These are phyloP conservation scores for Trichoderma asperelloides DNA, from an alignment of 495 filamentous ascomycete species.

Conservation along the genomic window DNA sequence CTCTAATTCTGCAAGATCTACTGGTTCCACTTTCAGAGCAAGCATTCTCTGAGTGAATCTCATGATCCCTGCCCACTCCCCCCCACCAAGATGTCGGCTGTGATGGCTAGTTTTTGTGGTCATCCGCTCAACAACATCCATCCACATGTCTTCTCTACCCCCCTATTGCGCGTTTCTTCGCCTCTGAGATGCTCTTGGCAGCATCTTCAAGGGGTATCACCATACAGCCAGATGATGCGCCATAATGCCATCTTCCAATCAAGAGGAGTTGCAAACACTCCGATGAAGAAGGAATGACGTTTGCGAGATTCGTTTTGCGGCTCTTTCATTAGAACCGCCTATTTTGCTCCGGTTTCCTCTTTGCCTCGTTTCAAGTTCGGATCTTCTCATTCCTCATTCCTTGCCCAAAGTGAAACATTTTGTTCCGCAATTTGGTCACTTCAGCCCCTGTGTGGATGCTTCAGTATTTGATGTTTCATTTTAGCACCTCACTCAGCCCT, in stretches of 20 bases:
- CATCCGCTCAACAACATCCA: neutral
- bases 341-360: neutral
- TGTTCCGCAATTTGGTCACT: neutral
- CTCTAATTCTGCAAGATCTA: constrained; percentile 4
- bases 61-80: constrained; percentile 5
- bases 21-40: neutral
- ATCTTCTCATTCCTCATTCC: neutral
- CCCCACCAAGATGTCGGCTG: neutral
- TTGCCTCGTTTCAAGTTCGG: neutral
- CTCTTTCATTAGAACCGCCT: neutral
- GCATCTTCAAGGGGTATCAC: neutral
- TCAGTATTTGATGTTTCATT: neutral
- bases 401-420: neutral
- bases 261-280: neutral
- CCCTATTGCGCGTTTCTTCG: neutral
- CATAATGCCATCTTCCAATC: constrained; percentile 1
- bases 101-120: constrained; percentile 6
- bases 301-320: neutral
- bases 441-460: neutral
- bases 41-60: neutral
- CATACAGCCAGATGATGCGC: constrained; percentile 2
- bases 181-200: neutral
- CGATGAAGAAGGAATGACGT: neutral
- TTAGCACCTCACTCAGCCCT: too few species aligned
- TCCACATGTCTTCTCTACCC: neutral